Percentiles rank a stretch among this genome's conserved stretches.
phyloP scores from a whole-genome alignment of 331 rosid species.

The Quercus lobata region DNA sequence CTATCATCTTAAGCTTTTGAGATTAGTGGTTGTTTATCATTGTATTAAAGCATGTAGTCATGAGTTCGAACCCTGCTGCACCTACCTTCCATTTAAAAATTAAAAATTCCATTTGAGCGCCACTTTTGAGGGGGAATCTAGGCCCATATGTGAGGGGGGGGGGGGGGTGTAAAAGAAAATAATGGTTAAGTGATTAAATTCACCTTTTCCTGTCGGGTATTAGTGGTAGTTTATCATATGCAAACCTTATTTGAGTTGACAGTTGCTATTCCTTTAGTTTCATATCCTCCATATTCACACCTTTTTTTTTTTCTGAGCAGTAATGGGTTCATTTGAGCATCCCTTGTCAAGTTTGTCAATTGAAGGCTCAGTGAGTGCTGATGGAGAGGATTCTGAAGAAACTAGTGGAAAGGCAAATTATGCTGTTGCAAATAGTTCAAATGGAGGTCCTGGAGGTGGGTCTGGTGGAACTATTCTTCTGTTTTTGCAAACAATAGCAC shows the following conservation, averaged over 20 bases:
- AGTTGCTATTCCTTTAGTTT: background rate
- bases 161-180: no score
- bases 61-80: no score
- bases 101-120: no score
- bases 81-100: no score
- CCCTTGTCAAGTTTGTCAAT: slow-evolving; percentile 80
- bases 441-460: slow-evolving; percentile 90
- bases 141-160: no score
- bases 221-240: no score
- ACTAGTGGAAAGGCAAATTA: slow-evolving; percentile 16
- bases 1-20: background rate
- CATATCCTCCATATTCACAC: slow-evolving; percentile 4
- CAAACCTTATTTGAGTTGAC: background rate
- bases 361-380: slow-evolving; percentile 68
- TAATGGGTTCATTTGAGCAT: slow-evolving; percentile 85
- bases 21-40: no score
- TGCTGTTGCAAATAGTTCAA: slow-evolving; percentile 27
- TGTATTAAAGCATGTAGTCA: no score
- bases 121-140: no score
- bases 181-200: background rate
- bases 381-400: slow-evolving; percentile 70
- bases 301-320: slow-evolving; percentile 42
- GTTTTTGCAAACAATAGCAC: slow-evolving; percentile 57
- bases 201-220: background rate
- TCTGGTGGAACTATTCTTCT: slow-evolving; percentile 92